These are phyloP conservation scores for Camellia granthamiana DNA, from an alignment of 148 eudicot species.

Conservation along the genomic window DNA sequence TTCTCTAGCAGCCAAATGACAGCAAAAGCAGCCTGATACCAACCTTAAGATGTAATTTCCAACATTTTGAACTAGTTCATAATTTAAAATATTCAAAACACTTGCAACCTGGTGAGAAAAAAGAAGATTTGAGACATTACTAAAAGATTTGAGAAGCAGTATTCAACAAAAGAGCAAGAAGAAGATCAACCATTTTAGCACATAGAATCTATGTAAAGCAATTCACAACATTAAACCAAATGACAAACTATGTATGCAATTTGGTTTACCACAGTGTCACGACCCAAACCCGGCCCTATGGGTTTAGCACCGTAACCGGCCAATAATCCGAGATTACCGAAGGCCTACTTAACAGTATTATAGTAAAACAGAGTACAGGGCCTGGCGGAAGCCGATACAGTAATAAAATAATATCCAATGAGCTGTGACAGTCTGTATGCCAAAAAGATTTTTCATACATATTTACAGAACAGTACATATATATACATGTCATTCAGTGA, in stretches of 20 bases:
- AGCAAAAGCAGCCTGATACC: constrained; percentile 16
- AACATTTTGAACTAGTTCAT: constrained; percentile 64
- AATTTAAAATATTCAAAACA: constrained; percentile 73
- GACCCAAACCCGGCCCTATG: too few relatives aligned
- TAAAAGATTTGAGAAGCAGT: background rate
- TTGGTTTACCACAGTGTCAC: too few relatives aligned
- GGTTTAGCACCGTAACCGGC: too few relatives aligned
- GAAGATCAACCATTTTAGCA: background rate
- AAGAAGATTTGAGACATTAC: constrained; percentile 7
- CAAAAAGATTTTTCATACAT: too few relatives aligned
- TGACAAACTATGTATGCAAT: background rate
- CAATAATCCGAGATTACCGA: too few relatives aligned
- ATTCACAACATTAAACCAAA: background rate
- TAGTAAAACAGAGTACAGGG: too few relatives aligned
- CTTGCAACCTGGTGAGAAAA: constrained; percentile 62
- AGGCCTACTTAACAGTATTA: too few relatives aligned
- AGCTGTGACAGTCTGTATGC: too few relatives aligned
- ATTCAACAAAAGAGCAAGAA: background rate
- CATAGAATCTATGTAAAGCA: background rate
- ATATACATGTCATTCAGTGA: too few relatives aligned
- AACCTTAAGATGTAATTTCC: constrained; percentile 83
- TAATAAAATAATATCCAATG: too few relatives aligned
- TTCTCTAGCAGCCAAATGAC: background rate
- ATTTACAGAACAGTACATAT: too few relatives aligned
- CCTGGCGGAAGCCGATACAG: too few relatives aligned